These are phyloP conservation scores for Aspergillus terreus DNA, from an alignment of 2,329 filamentous ascomycete genomes.

Conservation along the genomic window DNA sequence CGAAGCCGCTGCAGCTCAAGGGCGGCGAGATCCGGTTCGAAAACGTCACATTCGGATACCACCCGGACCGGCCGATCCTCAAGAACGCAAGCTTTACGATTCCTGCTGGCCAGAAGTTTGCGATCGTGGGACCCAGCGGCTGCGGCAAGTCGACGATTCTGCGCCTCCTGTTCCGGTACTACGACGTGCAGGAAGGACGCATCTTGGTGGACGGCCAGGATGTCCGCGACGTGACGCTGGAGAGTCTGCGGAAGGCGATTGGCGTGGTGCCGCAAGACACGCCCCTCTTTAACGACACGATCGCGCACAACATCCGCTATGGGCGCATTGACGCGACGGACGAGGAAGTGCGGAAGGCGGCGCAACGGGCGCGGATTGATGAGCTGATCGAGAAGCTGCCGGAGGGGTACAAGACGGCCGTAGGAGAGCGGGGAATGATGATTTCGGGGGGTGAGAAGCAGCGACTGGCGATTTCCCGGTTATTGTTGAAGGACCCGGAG, in stretches of 20 bases:
- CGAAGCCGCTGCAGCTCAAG: constrained; percentile 67
- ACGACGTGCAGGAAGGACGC: constrained; percentile 79
- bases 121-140: constrained; percentile 89
- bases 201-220: constrained; percentile 94
- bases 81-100: constrained; percentile 82
- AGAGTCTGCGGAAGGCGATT: constrained; percentile 78
- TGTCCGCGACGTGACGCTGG: constrained; percentile 74
- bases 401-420: constrained; percentile 85
- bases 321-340: constrained; percentile 73
- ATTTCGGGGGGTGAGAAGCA: constrained; percentile 95
- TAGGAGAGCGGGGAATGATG: constrained; percentile 94
- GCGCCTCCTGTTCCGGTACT: constrained; percentile 87
- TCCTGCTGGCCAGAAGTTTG: constrained; percentile 91
- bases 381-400: constrained; percentile 76
- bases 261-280: constrained; percentile 97
- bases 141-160: constrained; percentile 96
- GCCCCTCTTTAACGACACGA: constrained; percentile 93
- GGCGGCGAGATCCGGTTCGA: constrained; percentile 93
- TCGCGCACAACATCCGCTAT: constrained; percentile 93
- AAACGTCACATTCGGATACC: constrained; percentile 92
- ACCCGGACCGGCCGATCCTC: constrained; percentile 79
- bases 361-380: constrained; percentile 78
- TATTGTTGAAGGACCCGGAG: constrained; percentile 85
- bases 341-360: constrained; percentile 71
- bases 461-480: constrained; percentile 74